Evolutionary conservation across 805 yeast genomes (phyloP).

Genomic region (Candida easanensis): DNA sequence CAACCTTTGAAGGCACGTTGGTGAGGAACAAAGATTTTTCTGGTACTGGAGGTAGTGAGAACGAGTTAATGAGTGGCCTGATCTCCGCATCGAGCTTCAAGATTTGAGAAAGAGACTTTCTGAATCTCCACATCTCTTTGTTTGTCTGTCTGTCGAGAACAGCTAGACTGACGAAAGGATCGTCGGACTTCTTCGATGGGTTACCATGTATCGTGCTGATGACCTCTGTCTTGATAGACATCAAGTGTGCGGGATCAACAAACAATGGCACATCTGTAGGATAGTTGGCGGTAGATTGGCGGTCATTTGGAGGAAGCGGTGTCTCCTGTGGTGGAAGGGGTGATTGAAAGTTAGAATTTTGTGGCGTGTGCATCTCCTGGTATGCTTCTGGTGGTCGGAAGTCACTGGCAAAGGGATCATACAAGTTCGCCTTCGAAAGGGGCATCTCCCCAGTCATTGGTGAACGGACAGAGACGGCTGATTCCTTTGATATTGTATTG

Average conservation of each 20-base stretch:
- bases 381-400: constrained; percentile 13
- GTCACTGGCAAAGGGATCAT: constrained; percentile 16
- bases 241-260: constrained; percentile 57
- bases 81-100: constrained; percentile 57
- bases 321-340: not conserved
- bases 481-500: constrained; percentile 1
- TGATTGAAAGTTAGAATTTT: not conserved
- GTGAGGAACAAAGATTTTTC: constrained; percentile 56
- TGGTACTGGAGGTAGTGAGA: constrained; percentile 57
- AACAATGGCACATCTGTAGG: constrained; percentile 45
- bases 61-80: constrained; percentile 47
- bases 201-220: constrained; percentile 45
- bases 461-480: constrained; percentile 5
- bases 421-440: constrained; percentile 13
- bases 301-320: not conserved
- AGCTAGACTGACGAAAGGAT: constrained; percentile 58
- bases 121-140: constrained; percentile 73
- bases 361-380: constrained; percentile 3
- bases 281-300: not conserved
- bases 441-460: constrained; percentile 5
- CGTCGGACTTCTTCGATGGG: constrained; percentile 47
- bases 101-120: constrained; percentile 62
- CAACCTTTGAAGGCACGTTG: constrained; percentile 64
- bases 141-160: constrained; percentile 58
- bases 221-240: constrained; percentile 46